phyloP scores from a whole-genome alignment of 495 filamentous ascomycete species.

The Neurospora sp. region DNA sequence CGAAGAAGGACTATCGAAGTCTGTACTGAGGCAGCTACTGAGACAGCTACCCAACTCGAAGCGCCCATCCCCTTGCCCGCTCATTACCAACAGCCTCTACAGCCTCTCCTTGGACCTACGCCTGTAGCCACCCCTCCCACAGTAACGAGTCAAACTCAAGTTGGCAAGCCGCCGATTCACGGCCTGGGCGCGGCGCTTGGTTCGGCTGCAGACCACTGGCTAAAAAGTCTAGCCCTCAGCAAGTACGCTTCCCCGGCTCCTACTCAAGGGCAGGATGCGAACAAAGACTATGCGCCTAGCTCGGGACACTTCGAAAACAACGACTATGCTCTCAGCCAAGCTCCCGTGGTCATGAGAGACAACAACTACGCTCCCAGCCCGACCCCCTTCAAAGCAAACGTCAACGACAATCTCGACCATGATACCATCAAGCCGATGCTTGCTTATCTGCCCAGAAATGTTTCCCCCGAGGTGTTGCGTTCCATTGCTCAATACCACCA shows the following conservation, averaged over 20 bases:
- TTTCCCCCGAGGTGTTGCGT: background rate
- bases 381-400: background rate
- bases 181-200: background rate
- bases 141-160: background rate
- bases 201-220: background rate
- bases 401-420: background rate
- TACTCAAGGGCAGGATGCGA: background rate
- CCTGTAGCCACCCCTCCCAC: background rate
- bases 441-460: background rate
- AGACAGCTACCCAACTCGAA: background rate
- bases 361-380: background rate
- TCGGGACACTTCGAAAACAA: background rate
- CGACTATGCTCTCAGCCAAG: background rate
- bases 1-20: background rate
- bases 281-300: background rate
- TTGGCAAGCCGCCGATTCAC: background rate
- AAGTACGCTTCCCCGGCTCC: background rate
- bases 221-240: background rate
- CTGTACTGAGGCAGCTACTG: background rate
- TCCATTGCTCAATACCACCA: background rate
- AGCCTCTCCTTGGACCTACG: background rate
- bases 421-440: background rate
- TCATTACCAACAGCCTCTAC: background rate
- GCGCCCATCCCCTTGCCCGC: background rate
- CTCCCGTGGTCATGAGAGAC: background rate